Evolutionary conservation across 805 yeast species (phyloP).

Genomic region (Pachysolen tannophilus): DNA sequence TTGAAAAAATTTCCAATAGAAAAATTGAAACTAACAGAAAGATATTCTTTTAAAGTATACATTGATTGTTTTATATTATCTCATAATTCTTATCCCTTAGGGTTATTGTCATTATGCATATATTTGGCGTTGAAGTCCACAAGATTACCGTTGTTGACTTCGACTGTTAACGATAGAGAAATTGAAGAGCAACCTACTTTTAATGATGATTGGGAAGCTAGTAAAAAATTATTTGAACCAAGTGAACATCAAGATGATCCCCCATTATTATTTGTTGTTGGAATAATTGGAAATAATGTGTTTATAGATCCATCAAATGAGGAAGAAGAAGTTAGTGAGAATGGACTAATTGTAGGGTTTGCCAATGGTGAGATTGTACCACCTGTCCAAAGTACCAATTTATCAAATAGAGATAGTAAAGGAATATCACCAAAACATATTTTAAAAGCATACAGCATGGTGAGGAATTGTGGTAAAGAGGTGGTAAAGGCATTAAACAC

Average conservation of each 20-base stretch:
- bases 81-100: slow-evolving; percentile 72
- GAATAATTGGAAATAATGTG: slow-evolving; percentile 61
- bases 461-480: slow-evolving; percentile 50
- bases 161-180: slow-evolving; percentile 57
- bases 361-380: slow-evolving; percentile 58
- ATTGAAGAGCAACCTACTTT: slow-evolving; percentile 88
- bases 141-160: slow-evolving; percentile 60
- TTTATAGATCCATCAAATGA: slow-evolving; percentile 82
- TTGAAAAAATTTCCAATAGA: slow-evolving; percentile 43
- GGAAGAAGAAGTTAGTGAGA: slow-evolving; percentile 83
- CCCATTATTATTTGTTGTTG: slow-evolving; percentile 71
- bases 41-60: slow-evolving; percentile 67
- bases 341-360: slow-evolving; percentile 73
- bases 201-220: slow-evolving; percentile 76
- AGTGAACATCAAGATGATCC: slow-evolving; percentile 33
- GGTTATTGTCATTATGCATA: slow-evolving; percentile 69
- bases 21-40: slow-evolving; percentile 56
- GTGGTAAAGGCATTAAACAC: slow-evolving; percentile 53
- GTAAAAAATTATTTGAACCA: slow-evolving; percentile 34
- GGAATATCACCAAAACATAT: slow-evolving; percentile 46
- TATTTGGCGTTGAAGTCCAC: slow-evolving; percentile 80
- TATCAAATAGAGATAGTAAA: slow-evolving; percentile 42
- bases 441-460: slow-evolving; percentile 46
- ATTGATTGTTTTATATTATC: slow-evolving; percentile 78
- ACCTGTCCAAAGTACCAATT: slow-evolving; percentile 64